Evolutionary conservation across 805 yeast species (phyloP).

Genomic region (Yamadazyma akitaensis): DNA sequence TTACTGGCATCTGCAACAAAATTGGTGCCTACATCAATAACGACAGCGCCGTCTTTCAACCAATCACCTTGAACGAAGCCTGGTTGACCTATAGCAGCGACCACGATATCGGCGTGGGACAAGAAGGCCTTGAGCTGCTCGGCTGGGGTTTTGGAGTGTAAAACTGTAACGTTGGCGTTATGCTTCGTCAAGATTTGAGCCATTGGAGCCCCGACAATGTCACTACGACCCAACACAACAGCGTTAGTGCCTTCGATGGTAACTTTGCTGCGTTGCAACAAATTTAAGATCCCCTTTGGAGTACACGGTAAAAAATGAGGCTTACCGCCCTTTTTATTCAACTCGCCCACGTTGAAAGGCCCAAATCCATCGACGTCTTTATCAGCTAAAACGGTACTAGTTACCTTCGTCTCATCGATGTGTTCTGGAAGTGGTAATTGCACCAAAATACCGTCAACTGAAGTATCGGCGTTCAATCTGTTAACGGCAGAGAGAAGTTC

Average conservation of each 20-base stretch:
- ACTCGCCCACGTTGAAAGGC: constrained; percentile 72
- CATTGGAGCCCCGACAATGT: constrained; percentile 81
- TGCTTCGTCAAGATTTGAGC: constrained; percentile 65
- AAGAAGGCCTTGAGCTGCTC: constrained; percentile 46
- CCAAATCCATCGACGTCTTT: constrained; percentile 88
- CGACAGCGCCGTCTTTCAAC: constrained; percentile 64
- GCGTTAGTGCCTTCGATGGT: constrained; percentile 63
- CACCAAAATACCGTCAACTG: constrained; percentile 69
- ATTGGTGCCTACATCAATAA: constrained; percentile 83
- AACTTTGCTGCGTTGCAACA: constrained; percentile 56
- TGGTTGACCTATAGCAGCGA: constrained; percentile 75
- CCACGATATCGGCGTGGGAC: constrained; percentile 67
- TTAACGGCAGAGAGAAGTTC: constrained; percentile 53
- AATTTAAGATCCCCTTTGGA: constrained; percentile 73
- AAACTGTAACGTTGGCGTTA: constrained; percentile 72
- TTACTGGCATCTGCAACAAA: constrained; percentile 62
- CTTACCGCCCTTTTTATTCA: constrained; percentile 66
- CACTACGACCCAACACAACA: constrained; percentile 83
- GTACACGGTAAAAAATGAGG: constrained; percentile 80
- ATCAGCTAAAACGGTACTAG: constrained; percentile 59
- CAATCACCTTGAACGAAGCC: constrained; percentile 71
- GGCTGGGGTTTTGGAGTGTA: constrained; percentile 64
- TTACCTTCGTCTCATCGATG: constrained; percentile 62
- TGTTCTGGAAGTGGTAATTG: constrained; percentile 77
- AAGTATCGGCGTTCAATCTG: constrained; percentile 52